Percentiles rank a stretch among this genome's conserved stretches.
Conservation (phyloP, 139 green algal genomes). For the Chlorella sorokiniana region DNA sequence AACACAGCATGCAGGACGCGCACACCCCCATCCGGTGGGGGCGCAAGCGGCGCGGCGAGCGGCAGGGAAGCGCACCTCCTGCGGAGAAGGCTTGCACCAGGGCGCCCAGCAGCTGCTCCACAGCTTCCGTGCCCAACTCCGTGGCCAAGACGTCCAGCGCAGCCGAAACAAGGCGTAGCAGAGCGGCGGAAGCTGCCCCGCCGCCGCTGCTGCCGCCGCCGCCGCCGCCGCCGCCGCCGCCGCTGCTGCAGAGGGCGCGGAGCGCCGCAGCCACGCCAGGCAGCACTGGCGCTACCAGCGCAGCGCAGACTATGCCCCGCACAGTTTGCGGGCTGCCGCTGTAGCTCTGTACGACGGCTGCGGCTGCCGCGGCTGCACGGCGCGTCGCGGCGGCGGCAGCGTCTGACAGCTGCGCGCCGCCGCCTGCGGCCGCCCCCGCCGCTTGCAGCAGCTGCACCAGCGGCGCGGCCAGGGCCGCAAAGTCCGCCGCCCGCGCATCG, state of each 20-base stretch:
- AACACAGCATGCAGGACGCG: neutral
- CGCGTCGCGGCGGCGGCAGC: neutral
- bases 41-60: neutral
- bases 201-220: neutral
- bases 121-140: conserved; percentile 13
- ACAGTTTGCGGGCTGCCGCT: conserved; percentile 31
- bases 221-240: neutral
- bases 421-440: neutral
- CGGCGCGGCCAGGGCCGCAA: neutral
- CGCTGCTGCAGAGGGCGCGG: neutral
- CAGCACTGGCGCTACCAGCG: neutral
- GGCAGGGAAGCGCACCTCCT: neutral
- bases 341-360: conserved; percentile 30
- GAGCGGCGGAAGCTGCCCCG: neutral
- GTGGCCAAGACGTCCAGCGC: conserved; percentile 23
- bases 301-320: conserved; percentile 2
- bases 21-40: neutral
- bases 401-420: neutral
- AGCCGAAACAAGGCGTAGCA: conserved; percentile 30
- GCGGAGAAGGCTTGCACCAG: conserved; percentile 7
- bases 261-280: neutral
- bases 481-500: neutral
- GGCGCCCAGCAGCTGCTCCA: conserved; percentile 31
- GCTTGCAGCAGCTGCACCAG: conserved; percentile 6
- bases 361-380: neutral